A percentile compares a stretch with the other conserved stretches of the same genome.
These are phyloP conservation scores for Suhomyces maxii DNA, from an alignment of 1,139 yeast genomes.

Conservation along the genomic window DNA sequence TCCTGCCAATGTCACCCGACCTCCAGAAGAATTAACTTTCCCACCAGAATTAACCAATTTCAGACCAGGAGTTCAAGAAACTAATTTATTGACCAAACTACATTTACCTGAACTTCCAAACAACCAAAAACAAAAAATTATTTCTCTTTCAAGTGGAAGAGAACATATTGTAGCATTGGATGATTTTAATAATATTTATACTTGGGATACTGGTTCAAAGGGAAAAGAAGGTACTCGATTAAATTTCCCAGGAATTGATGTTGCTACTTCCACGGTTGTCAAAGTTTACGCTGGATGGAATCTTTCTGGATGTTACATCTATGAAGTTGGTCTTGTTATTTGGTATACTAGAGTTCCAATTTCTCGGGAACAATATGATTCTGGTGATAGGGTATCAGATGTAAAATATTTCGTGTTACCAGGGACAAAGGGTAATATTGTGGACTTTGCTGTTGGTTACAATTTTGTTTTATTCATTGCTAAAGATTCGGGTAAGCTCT, in stretches of 20 bases:
- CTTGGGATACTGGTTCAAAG: conserved; percentile 60
- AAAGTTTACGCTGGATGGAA: conserved; percentile 74
- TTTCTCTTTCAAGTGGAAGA: conserved; percentile 63
- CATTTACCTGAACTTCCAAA: conserved; percentile 21
- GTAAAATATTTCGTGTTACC: conserved; percentile 47
- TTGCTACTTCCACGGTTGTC: conserved; percentile 21
- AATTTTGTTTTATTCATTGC: conserved; percentile 53
- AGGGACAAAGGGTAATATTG: conserved; percentile 37
- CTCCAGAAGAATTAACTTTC: conserved; percentile 10
- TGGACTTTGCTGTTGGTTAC: conserved; percentile 60
- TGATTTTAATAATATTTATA: conserved; percentile 49
- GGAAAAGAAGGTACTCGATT: conserved; percentile 49
- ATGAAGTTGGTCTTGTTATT: conserved; percentile 54
- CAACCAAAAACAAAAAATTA: conserved; percentile 28
- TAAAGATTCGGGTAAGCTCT: conserved; percentile 41
- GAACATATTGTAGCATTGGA: conserved; percentile 67
- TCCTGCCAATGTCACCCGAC: conserved; percentile 15
- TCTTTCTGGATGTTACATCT: conserved; percentile 52
- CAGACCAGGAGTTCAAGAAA: conserved; percentile 21
- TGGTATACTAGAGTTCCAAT: conserved; percentile 55
- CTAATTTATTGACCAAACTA: conserved; percentile 31
- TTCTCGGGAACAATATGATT: conserved; percentile 22
- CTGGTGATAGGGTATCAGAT: conserved; percentile 18
- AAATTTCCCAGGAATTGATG: conserved; percentile 31
- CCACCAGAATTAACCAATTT: conserved; percentile 10